phyloP scores from a whole-genome alignment of 257 asterid genomes.

The Thymus mandschuricus region DNA sequence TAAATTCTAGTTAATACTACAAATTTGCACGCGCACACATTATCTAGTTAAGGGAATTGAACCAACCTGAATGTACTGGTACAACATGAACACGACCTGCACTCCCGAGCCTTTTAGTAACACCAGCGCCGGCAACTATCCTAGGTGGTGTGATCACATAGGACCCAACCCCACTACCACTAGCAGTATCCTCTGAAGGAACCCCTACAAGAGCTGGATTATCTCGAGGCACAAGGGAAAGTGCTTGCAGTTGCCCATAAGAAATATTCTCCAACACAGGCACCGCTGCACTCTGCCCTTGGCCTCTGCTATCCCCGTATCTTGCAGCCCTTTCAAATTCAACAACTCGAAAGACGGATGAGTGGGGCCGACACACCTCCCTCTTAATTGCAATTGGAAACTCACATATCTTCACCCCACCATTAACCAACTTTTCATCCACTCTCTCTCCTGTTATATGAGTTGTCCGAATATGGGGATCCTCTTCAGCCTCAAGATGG shows the following conservation, averaged over 20 bases:
- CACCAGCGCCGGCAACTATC: slow-evolving; percentile 78
- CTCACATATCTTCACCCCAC: slow-evolving; percentile 57
- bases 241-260: slow-evolving; percentile 87
- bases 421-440: slow-evolving; percentile 61
- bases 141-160: slow-evolving; percentile 78
- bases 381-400: slow-evolving; percentile 78
- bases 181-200: slow-evolving; percentile 49
- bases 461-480: slow-evolving; percentile 45
- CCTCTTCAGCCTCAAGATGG: slow-evolving; percentile 52
- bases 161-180: slow-evolving; percentile 61
- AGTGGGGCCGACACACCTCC: slow-evolving; percentile 71
- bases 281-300: slow-evolving; percentile 49
- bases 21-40: neutral
- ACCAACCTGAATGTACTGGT: slow-evolving; percentile 88
- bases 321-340: slow-evolving; percentile 68
- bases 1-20: neutral
- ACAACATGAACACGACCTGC: slow-evolving; percentile 80
- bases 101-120: slow-evolving; percentile 71
- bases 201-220: slow-evolving; percentile 47
- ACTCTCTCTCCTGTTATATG: slow-evolving; percentile 46
- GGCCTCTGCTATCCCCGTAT: slow-evolving; percentile 59
- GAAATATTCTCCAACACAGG: slow-evolving; percentile 80
- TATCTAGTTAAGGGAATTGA: neutral
- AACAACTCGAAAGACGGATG: slow-evolving; percentile 64
- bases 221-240: slow-evolving; percentile 76